Base-by-base conservation (phyloP, 129 eudicot genomes). In the Heracleum sosnowskyi region DNA sequence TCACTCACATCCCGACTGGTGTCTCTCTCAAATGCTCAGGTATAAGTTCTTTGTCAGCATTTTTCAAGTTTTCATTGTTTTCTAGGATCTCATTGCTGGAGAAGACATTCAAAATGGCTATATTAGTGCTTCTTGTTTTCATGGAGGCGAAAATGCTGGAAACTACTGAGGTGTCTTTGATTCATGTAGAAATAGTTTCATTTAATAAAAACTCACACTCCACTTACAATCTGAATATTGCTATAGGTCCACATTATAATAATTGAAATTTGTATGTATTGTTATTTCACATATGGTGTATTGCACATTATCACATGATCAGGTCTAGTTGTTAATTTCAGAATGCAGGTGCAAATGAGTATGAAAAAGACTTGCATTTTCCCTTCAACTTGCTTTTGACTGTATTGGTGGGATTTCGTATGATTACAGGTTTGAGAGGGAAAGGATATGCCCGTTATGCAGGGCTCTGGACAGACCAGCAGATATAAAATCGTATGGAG, bases 1-100 rank as follows among this genome's bases (percentile, higher is more conserved):
- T 95, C 34, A 95, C 97, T 39, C 98, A 95, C 82, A 86, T 95
- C 51, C 97, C 98, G 2, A 95, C 98, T 11, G 98, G 98, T n/a
- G 97, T 95, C 37, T 77, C 98, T 4, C 87, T 95, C 47, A 91
- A 92, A 39, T 95, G 98, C 86, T 82, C 98, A 83, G 98, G 98
- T 94, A 53, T 28, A 11, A 2, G 24, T 82, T 29, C 18, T 41
- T 35, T 33, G 17, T 33, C 24, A 60, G 73, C 44, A 55, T 31
- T 11, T 15, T 22, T 60, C 68, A n/a, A 22, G 44, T 16, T 64
- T 57, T 71, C 31, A 68, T 11, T 74, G 76, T 78, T 37, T 60
- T 62, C 8, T 42, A 37, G 22, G 76, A 39, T 40, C 29, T n/a
- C 76, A 20, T 12, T 72, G 53, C 20, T 66, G 24, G 31, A 26